Conservation (phyloP, 164 flowering plant genomes). For the Pachysandra terminalis region DNA sequence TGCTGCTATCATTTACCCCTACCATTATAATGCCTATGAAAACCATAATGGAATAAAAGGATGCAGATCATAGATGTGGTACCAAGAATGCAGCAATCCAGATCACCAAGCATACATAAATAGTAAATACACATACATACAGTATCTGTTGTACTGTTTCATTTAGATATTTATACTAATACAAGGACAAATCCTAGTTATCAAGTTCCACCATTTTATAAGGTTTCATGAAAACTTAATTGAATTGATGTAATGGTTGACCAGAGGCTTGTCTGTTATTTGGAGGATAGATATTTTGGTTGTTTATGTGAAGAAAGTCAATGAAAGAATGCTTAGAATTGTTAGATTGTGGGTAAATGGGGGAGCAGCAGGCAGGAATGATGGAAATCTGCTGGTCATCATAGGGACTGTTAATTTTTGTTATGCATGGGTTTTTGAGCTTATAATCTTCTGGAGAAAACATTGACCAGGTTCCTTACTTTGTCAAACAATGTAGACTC, state of each 20-base stretch:
- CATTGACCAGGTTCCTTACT: conserved; percentile 4
- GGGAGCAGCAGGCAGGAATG: conserved; percentile 27
- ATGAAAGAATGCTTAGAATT: conserved; percentile 9
- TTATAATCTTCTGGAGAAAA: conserved; percentile 19
- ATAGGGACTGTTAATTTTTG: conserved; percentile 9
- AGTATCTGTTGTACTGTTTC: too few species aligned
- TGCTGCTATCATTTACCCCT: too few species aligned
- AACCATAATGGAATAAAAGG: too few species aligned
- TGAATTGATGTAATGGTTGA: not conserved
- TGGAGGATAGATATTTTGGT: conserved; percentile 9
- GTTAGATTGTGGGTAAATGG: conserved; percentile 7
- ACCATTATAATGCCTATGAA: too few species aligned
- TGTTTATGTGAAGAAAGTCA: too few species aligned
- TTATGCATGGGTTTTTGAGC: conserved; percentile 17
- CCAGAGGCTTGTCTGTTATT: not conserved
- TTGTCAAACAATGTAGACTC: not conserved
- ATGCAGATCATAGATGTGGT: too few species aligned
- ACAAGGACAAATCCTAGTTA: not conserved
- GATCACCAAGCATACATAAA: too few species aligned
- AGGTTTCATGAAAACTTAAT: not conserved
- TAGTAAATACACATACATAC: too few species aligned
- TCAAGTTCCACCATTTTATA: not conserved
- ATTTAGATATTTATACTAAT: not conserved
- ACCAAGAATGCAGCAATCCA: too few species aligned
- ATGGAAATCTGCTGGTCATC: conserved; percentile 15